Evolutionary conservation across 2,329 filamentous ascomycete genomes (phyloP), one percentile per base, ranked within the genome.

Genomic region (Pseudopyrenochaeta lycopersici): DNA sequence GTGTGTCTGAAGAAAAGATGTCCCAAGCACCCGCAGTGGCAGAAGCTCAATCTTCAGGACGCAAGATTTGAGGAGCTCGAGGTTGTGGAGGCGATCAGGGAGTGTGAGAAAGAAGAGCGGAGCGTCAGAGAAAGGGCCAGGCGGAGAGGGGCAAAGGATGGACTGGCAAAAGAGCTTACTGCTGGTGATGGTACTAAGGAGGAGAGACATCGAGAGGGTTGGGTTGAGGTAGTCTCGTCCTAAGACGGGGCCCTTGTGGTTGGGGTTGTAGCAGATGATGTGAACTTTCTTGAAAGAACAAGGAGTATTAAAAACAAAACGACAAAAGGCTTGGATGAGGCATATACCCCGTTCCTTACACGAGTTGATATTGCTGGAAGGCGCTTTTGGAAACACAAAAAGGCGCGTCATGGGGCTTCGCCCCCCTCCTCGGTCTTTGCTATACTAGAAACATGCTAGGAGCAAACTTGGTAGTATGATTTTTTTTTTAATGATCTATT

Each of bases 1-100:
- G 59, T 73, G 4, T 83, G 81, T 55, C 59, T 76, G 36, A 79
- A 77, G 60, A 82, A 82, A 63, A 77, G 80, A 44, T 83, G 81
- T 60, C 68, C 75, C 11, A 76, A 80, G 41, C 81, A 83, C 57
- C 70, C 74, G 3, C 76, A 81, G 36, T 83, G 81, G 81, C 72
- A 75, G 61, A 82, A 82, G 59, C 69, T 81, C 46, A 76, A 77
- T 14, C 66, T 80, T 1, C 78, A 81, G 43, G 79, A 82, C 54
- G 71, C 79, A 1, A 63, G 79, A 3, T 80, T 79, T 40, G 81
- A 83, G 56, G 78, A 80, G 62, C 60, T 72, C 2, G 75, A 80
- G 47, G 78, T 82, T 35, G 74, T 76, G 7, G 78, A 82, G 47
- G 67, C 71, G 11, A 80, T 82, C 64, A 66, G 74, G 6, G 75